Evolutionary conservation across 331 rosid species (phyloP).

Genomic region (Acacia concinna): DNA sequence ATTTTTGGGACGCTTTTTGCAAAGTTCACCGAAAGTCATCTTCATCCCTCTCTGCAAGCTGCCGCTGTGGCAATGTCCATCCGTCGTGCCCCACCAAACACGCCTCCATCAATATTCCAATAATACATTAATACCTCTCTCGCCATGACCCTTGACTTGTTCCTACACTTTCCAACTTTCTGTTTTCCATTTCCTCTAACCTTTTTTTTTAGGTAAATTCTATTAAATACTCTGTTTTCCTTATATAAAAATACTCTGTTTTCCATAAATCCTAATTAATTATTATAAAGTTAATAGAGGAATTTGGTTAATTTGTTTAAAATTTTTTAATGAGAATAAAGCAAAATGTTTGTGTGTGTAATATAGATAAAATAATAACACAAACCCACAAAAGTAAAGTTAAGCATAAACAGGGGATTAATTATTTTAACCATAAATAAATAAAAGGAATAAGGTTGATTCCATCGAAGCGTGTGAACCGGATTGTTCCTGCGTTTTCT

Average conservation of each 20-base stretch:
- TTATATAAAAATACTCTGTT: too few species aligned
- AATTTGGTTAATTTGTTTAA: too few species aligned
- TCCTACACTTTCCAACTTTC: neutral
- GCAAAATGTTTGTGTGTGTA: too few species aligned
- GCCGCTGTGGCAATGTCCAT: neutral
- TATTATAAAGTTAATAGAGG: too few species aligned
- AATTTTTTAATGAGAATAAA: too few species aligned
- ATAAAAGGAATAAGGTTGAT: constrained; percentile 34
- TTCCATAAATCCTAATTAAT: too few species aligned
- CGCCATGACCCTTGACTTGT: neutral
- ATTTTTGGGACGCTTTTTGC: neutral
- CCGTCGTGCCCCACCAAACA: neutral
- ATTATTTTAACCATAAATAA: neutral
- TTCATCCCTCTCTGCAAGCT: neutral
- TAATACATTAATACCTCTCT: neutral
- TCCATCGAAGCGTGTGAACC: constrained; percentile 68
- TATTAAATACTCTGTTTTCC: neutral
- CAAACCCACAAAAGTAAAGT: neutral
- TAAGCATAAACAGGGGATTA: neutral
- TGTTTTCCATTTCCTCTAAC: neutral
- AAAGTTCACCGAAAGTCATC: neutral
- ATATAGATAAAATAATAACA: too few species aligned
- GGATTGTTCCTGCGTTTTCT: constrained; percentile 49
- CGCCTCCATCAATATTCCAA: neutral
- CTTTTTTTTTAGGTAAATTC: neutral